phyloP scores from a whole-genome alignment of 202 grass and related monocot species.

The Saccharum hybrid region DNA sequence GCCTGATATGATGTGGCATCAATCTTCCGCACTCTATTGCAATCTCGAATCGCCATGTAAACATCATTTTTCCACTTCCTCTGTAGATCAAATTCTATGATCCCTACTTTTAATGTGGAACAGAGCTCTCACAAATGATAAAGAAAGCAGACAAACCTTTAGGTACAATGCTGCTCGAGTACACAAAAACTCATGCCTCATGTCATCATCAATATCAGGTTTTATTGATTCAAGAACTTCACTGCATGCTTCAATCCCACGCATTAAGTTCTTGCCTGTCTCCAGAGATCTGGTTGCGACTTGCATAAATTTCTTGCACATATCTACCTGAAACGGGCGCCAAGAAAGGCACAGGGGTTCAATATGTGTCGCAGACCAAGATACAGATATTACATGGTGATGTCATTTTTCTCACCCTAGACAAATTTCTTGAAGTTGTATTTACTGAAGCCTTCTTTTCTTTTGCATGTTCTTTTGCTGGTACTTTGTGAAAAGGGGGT shows the following conservation, averaged over 20 bases:
- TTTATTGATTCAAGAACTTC: conserved; percentile 72
- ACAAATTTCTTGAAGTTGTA: conserved; percentile 52
- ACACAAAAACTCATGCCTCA: conserved; percentile 77
- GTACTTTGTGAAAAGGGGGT: conserved; percentile 60
- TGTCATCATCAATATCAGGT: conserved; percentile 54
- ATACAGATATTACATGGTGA: conserved; percentile 22
- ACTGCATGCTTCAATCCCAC: conserved; percentile 86
- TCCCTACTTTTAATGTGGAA: neutral
- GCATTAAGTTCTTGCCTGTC: conserved; percentile 54
- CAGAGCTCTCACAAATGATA: conserved; percentile 29
- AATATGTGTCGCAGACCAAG: conserved; percentile 34
- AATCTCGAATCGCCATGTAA: conserved; percentile 93
- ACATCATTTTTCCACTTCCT: conserved; percentile 98
- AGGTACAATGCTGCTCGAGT: conserved; percentile 83
- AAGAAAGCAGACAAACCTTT: conserved; percentile 63
- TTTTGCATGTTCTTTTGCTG: conserved; percentile 40
- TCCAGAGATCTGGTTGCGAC: conserved; percentile 60
- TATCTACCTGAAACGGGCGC: conserved; percentile 70
- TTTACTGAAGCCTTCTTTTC: conserved; percentile 39
- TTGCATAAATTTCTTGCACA: conserved; percentile 76
- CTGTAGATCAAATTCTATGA: conserved; percentile 64
- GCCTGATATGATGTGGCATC: conserved; percentile 70
- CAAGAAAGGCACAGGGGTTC: conserved; percentile 45
- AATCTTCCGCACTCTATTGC: conserved; percentile 67
- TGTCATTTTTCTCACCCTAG: conserved; percentile 55